Base-by-base conservation (phyloP, 208 protist species). In the Leptomonas seymouri region DNA sequence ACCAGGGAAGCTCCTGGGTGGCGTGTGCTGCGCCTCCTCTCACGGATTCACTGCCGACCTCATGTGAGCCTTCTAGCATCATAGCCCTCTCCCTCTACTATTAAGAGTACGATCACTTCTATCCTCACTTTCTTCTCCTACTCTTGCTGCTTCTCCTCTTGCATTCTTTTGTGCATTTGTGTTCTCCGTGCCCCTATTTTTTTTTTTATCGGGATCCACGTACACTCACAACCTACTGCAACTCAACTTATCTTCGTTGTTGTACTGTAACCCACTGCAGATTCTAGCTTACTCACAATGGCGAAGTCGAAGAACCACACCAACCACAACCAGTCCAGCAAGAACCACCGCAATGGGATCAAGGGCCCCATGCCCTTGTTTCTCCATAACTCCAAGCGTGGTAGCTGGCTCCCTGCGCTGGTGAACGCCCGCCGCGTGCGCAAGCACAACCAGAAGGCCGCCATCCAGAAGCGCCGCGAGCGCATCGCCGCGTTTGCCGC, bases 251-350 rank as follows among this genome's bases (percentile, higher is more conserved):
- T 16, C 21, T 28, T 53, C 48, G 15, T 53, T 5, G 9, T 12
- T 53, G 15, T 12, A 7, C 21, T 58, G 18, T 15, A 34, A 11
- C n/a, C 1, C 27, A 8, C 25, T 8, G 27, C n/a, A 55, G 46
- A 71, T 12, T 42, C 48, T 55, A 39, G 49, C 41, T 67, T 66
- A 44, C 55, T 60, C 48, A 76, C 48, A 67, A 97, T 97, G 92
- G 92, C 92, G 71, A 97, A 97, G 90, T 97, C 92, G 54, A 97
- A 97, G 89, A 97, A 97, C 84, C 92, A 97, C 86, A 97, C 92
- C 14, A 97, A 97, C 85, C 92, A 97, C 87, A 97, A 97, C 85
- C 90, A 97, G 83, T 95, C 88, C 76, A 77, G 78, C 71, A 97
- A 97, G 89, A 94, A 94, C 77, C 92, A 97, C 87, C 82, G 88